These are phyloP conservation scores for Wallacemonas sp. DNA, from an alignment of 208 protist genomes.

Conservation along the genomic window DNA sequence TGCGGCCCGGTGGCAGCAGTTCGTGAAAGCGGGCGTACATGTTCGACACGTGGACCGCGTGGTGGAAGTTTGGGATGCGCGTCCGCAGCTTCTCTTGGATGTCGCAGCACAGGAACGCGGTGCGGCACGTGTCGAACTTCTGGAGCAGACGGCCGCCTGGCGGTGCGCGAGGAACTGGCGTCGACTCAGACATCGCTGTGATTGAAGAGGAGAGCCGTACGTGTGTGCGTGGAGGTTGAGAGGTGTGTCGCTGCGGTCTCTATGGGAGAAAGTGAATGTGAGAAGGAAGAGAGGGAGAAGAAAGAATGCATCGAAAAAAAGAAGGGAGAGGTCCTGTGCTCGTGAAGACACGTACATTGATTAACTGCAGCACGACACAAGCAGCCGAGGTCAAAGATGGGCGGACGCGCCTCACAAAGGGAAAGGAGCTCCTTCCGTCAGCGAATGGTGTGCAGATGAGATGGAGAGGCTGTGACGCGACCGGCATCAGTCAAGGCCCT, in stretches of 20 bases:
- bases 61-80: slow-evolving; percentile 38
- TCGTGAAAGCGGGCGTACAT: slow-evolving; percentile 35
- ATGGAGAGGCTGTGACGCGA: too few relatives aligned
- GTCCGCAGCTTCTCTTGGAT: slow-evolving; percentile 49
- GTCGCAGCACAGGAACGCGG: slow-evolving; percentile 72
- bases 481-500: too few relatives aligned
- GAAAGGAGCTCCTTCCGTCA: too few relatives aligned
- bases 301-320: not conserved
- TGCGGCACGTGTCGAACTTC: slow-evolving; percentile 37
- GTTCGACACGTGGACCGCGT: slow-evolving; percentile 56
- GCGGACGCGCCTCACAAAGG: too few relatives aligned
- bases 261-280: not conserved
- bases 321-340: too few relatives aligned
- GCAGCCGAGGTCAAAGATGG: too few relatives aligned
- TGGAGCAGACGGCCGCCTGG: slow-evolving; percentile 14
- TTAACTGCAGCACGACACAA: too few relatives aligned
- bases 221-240: too few relatives aligned
- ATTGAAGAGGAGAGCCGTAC: not conserved
- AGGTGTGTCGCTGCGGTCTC: too few relatives aligned
- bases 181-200: not conserved
- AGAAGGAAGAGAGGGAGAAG: not conserved
- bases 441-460: too few relatives aligned
- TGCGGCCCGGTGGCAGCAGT: slow-evolving; percentile 25
- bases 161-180: not conserved
- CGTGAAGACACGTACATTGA: too few relatives aligned